Evolutionary conservation across 331 rosid species (phyloP).

Genomic region (Rosa hybrid): DNA sequence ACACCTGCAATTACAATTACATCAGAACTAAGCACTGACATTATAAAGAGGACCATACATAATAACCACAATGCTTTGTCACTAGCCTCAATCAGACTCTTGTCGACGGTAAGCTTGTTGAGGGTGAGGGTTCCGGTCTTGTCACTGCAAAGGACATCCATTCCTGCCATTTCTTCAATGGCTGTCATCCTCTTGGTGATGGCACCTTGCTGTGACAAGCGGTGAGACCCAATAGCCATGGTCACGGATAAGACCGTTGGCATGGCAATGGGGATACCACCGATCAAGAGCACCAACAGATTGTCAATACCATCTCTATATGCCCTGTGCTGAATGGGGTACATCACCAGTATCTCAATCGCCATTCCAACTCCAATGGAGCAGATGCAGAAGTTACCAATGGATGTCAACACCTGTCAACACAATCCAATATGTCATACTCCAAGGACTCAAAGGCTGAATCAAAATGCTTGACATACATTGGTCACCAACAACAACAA

Average conservation of each 20-base stretch:
- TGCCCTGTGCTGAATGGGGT: constrained; percentile 66
- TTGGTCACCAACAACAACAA: neutral
- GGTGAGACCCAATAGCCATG: constrained; percentile 96
- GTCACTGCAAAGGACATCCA: constrained; percentile 96
- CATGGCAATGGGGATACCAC: constrained; percentile 96
- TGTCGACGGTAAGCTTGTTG: constrained; percentile 83
- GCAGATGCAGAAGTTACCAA: constrained; percentile 95
- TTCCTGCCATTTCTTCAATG: constrained; percentile 95
- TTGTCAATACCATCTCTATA: constrained; percentile 93
- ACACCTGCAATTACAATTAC: constrained; percentile 44
- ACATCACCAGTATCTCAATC: constrained; percentile 80
- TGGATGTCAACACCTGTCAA: constrained; percentile 80
- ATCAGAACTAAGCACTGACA: constrained; percentile 4
- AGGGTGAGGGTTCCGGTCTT: constrained; percentile 96
- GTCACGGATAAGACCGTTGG: constrained; percentile 91
- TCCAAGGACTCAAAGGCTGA: neutral
- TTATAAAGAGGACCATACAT: neutral
- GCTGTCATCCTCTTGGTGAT: constrained; percentile 97
- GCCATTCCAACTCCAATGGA: constrained; percentile 77
- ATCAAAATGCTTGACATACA: neutral
- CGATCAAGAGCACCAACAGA: constrained; percentile 81
- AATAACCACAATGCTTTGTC: neutral
- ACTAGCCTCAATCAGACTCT: constrained; percentile 72
- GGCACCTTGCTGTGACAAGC: constrained; percentile 86
- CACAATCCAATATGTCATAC: constrained; percentile 22